Conservation (phyloP, 257 asterid genomes). For the Scutellaria baicalensis region DNA sequence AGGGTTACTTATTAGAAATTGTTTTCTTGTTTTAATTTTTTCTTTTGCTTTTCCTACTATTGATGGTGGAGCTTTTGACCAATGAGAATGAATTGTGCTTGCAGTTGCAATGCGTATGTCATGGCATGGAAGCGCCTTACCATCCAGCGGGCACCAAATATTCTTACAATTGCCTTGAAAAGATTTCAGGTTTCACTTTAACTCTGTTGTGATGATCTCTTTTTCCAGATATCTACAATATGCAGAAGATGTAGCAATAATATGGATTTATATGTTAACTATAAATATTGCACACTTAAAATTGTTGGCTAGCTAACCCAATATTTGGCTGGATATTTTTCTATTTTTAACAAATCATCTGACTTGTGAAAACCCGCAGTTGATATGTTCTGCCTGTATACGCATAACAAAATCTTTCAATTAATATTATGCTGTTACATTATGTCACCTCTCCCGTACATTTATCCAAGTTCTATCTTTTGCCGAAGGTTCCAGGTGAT, state of each 20-base stretch:
- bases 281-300: neutral
- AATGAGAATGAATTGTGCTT: slow-evolving; percentile 21
- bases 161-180: slow-evolving; percentile 94
- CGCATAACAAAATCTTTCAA: neutral
- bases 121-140: slow-evolving; percentile 94
- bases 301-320: neutral
- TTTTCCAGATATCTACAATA: neutral
- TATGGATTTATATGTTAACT: neutral
- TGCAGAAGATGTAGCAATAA: neutral
- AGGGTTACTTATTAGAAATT: neutral
- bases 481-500: neutral
- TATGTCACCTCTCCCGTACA: neutral
- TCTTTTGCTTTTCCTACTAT: neutral
- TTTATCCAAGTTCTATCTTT: neutral
- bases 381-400: neutral
- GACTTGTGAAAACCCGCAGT: neutral
- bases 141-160: slow-evolving; percentile 77
- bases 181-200: slow-evolving; percentile 77
- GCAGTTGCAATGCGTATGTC: slow-evolving; percentile 97
- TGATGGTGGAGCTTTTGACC: slow-evolving; percentile 5
- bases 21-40: neutral
- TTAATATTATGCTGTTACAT: neutral
- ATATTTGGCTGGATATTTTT: neutral
- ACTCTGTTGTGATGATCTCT: neutral
- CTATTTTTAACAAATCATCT: neutral